Evolutionary conservation across 2,329 filamentous ascomycete genomes (phyloP), one percentile per base, ranked within the genome.

Genomic region (Triangularia verruculosa): DNA sequence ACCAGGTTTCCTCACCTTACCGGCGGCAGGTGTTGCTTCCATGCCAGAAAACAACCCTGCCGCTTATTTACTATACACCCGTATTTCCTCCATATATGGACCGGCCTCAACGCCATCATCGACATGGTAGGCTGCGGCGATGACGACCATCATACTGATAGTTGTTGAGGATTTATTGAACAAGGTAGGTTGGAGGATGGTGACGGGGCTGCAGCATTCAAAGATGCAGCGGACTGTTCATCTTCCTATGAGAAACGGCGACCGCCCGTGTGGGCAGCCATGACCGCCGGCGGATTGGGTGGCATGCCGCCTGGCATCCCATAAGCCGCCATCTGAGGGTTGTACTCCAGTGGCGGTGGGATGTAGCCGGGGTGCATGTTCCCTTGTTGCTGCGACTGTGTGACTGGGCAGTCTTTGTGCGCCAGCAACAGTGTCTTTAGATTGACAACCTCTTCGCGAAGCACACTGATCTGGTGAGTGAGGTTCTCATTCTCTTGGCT

Each of bases 321-420:
- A 67, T 87, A 87, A 0, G 84, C 83, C 67, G 86, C 86, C 74
- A 86, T 83, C 68, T 85, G 83, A 0, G 79, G 75, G 62, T 83
- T 82, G 67, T 79, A 85, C 54, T 84, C 82, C 79, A 51, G 24
- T 13, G 34, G 43, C 15, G 51, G 51, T 54, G 20, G 51, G 15
- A 87, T 82, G 67, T 80, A 86, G 1, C 79, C 79, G 3, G 79
- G 78, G 59, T 86, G 83, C 1, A 95, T 80, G 3, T 90, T 90
- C 76, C 97, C 93, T 54, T 92, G 89, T 13, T 54, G 51, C 7
- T 47, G 39, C n/a, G 39, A 47, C 74, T 96, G 91, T 2, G 93
- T 93, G 7, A 98, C 90, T 0, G 94, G 92, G 70, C 95, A 98
- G 75, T 98, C 94, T 75, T 98, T 98, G 78, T 99, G 95, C 0